A percentile compares a stretch with the other conserved stretches of the same genome.
These are phyloP conservation scores for Phytopythium boreale DNA, from an alignment of 352 stramenopile species.

Conservation along the genomic window DNA sequence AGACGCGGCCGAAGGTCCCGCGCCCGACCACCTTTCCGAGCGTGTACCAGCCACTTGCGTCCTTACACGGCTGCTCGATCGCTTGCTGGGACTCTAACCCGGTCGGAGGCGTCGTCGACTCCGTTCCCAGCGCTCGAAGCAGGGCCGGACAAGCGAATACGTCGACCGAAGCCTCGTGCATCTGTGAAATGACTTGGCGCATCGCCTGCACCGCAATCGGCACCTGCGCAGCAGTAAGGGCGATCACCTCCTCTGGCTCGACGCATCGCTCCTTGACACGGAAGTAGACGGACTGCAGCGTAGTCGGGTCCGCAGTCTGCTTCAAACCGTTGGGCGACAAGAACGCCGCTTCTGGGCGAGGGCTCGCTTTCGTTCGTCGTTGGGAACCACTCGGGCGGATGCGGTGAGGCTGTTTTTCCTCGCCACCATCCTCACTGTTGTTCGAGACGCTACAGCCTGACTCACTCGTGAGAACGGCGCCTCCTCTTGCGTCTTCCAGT, in stretches of 20 bases:
- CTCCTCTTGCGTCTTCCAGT: not conserved
- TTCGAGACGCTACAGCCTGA: not conserved
- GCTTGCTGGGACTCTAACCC: not conserved
- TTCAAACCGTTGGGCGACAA: not conserved
- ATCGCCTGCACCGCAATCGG: not conserved
- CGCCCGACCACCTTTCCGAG: constrained; percentile 44
- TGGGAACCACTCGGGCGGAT: not conserved
- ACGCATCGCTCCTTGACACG: not conserved
- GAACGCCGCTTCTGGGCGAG: not conserved
- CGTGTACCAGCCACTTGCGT: constrained; percentile 29
- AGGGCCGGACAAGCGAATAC: not conserved
- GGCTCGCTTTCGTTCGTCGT: not conserved
- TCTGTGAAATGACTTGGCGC: not conserved
- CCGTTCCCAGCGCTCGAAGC: not conserved
- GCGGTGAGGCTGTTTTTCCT: not conserved
- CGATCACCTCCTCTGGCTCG: not conserved
- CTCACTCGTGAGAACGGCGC: not conserved
- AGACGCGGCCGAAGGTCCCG: constrained; percentile 55
- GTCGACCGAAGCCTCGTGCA: not conserved
- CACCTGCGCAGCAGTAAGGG: not conserved
- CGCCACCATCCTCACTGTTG: not conserved
- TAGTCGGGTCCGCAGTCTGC: not conserved
- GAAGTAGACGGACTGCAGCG: not conserved
- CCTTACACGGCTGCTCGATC: constrained; percentile 9
- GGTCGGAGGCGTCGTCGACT: not conserved